phyloP scores from a whole-genome alignment of 495 filamentous ascomycete species.

The Ascodesmis nigricans region DNA sequence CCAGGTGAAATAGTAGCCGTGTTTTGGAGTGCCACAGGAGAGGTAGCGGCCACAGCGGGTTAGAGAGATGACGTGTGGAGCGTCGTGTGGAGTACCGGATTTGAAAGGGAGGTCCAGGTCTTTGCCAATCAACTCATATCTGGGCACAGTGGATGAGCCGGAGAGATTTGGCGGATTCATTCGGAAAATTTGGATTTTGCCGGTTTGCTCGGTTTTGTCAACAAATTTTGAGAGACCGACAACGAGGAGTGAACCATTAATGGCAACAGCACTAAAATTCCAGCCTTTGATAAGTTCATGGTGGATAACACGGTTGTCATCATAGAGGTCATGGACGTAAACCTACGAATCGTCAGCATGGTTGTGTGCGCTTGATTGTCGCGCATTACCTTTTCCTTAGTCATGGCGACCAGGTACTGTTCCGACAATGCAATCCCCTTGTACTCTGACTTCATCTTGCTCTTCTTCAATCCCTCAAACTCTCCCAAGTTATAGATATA shows the following conservation, averaged over 20 bases:
- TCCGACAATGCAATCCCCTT: slow-evolving; percentile 15
- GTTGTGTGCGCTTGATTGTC: too few relatives aligned
- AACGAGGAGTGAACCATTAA: slow-evolving; percentile 14
- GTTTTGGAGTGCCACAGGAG: slow-evolving; percentile 14
- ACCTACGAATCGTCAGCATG: too few relatives aligned
- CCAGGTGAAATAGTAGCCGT: slow-evolving; percentile 21
- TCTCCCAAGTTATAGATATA: slow-evolving; percentile 15
- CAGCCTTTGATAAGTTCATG: slow-evolving; percentile 17
- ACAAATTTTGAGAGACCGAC: slow-evolving; percentile 18
- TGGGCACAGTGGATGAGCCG: slow-evolving; percentile 11
- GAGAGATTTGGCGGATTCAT: slow-evolving; percentile 10
- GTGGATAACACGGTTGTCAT: slow-evolving; percentile 16
- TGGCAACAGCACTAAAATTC: slow-evolving; percentile 16
- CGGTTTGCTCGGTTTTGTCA: slow-evolving; percentile 12
- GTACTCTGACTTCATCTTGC: slow-evolving; percentile 17
- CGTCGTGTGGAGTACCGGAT: slow-evolving; percentile 10
- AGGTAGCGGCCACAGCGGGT: slow-evolving; percentile 15
- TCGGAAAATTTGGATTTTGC: slow-evolving; percentile 18
- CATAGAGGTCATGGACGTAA: slow-evolving; percentile 20
- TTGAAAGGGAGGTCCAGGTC: slow-evolving; percentile 18
- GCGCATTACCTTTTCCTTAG: slow-evolving; percentile 17
- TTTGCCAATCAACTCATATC: slow-evolving; percentile 11
- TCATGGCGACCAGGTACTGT: slow-evolving; percentile 17
- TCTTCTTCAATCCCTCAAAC: slow-evolving; percentile 18
- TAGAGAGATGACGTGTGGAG: slow-evolving; percentile 15